Percentiles rank a stretch among this genome's conserved stretches.
Conservation (phyloP, 1,284 basidiomycete species). For the Heterobasidion annosum region DNA sequence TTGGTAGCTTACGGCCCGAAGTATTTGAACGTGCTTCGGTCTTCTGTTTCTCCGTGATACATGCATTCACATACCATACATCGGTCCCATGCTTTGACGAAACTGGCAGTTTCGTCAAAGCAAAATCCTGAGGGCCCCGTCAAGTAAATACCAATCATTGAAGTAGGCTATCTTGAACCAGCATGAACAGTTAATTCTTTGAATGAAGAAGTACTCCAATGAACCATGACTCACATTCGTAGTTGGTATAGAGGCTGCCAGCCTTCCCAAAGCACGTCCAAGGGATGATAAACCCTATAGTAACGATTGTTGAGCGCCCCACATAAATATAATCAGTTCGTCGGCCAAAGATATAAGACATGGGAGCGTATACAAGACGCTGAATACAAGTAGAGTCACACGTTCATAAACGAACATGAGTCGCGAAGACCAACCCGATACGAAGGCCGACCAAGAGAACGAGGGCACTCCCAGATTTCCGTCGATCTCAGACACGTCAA, state of each 20-base stretch:
- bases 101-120: too few relatives aligned
- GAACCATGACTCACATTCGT: neutral
- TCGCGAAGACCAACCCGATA: neutral
- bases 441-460: neutral
- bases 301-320: too few relatives aligned
- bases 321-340: too few relatives aligned
- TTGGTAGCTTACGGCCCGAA: neutral
- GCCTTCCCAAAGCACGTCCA: neutral
- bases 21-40: neutral
- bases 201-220: too few relatives aligned
- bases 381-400: neutral
- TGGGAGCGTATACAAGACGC: neutral
- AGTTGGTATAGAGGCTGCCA: neutral
- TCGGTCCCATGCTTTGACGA: too few relatives aligned
- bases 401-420: neutral
- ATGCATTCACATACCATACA: too few relatives aligned
- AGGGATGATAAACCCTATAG: too few relatives aligned
- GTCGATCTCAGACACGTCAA: neutral
- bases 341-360: neutral
- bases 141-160: neutral
- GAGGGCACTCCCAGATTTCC: neutral
- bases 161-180: neutral
- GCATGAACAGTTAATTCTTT: neutral
- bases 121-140: too few relatives aligned
- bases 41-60: neutral